Base-by-base conservation (phyloP, 805 yeast genomes). In the Yarrowia sp. region DNA sequence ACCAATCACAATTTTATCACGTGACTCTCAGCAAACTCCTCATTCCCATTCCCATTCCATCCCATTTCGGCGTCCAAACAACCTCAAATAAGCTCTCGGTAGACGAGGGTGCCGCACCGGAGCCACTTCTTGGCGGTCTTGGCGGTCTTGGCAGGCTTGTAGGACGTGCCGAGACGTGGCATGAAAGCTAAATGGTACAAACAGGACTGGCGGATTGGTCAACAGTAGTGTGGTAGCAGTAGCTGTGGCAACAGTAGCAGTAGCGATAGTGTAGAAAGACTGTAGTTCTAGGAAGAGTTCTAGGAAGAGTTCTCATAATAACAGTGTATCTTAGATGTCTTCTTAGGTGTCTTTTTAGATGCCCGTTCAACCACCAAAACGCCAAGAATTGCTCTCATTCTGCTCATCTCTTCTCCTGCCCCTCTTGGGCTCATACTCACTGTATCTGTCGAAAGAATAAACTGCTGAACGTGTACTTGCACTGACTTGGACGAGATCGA, bases 91-190 rank as follows among this genome's bases (percentile, higher is more conserved):
- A 52, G 15, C 58, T 52, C 58, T 52, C 58, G 43, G 43, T 15
- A 19, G 42, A 13, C 0, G 9, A n/a, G 30, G 30, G 30, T n/a
- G 33, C 43, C 58, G 40, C 43, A 20, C 58, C 13, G 58, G 58
- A 38, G 58, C 58, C 58, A 52, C 58, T 52, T 38, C 58, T 52
- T 52, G 58, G 58, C 58, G 34, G 39, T 38, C 58, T 52, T 52
- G 58, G 58, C 58, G 34, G 39, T 33, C 55, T 49, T 49, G 55
- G 55, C 55, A 34, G 36, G 19, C 55, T 1, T 7, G 10, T 7
- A n/a, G 17, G 14, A 50, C 19, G 55, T 36, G 40, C 19, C 34
- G 13, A 15, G 49, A 44, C 38, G 38, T 44, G 49, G 30, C 13
- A 19, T 20, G 38, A 33, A 30, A 49, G 53, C 12, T 49, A 15